phyloP scores from a whole-genome alignment of 176 grass and related monocot genomes.

The Saccharum officinarum region DNA sequence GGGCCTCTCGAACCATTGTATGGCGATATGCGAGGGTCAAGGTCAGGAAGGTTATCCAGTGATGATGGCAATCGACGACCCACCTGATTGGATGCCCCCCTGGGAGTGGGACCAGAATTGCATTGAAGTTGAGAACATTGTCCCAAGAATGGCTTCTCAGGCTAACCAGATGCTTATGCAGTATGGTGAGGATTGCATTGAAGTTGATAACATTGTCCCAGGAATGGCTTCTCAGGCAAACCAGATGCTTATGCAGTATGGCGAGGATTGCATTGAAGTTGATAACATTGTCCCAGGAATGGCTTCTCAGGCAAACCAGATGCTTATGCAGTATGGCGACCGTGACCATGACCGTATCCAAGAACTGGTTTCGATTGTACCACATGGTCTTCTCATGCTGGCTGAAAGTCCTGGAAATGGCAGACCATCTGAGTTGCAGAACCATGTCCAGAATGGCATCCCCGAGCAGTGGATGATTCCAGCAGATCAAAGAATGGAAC shows the following conservation, averaged over 20 bases:
- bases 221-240: neutral
- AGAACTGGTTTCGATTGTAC: neutral
- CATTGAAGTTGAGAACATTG: neutral
- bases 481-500: neutral
- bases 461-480: neutral
- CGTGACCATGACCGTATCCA: neutral
- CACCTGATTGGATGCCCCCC: neutral
- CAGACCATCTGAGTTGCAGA: neutral
- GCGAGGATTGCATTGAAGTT: neutral
- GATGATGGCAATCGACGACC: neutral
- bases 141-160: neutral
- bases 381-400: neutral
- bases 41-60: neutral
- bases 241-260: neutral
- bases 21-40: neutral
- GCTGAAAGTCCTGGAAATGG: neutral
- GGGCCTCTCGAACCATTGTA: neutral
- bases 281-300: neutral
- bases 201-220: neutral
- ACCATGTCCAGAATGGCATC: neutral
- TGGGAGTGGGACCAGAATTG: neutral
- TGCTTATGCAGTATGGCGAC: neutral
- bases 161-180: neutral
- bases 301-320: constrained; percentile 10
- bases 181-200: neutral